Evolutionary conservation across 139 green algal species (phyloP).

Genomic region (Chlorella ohadii): DNA sequence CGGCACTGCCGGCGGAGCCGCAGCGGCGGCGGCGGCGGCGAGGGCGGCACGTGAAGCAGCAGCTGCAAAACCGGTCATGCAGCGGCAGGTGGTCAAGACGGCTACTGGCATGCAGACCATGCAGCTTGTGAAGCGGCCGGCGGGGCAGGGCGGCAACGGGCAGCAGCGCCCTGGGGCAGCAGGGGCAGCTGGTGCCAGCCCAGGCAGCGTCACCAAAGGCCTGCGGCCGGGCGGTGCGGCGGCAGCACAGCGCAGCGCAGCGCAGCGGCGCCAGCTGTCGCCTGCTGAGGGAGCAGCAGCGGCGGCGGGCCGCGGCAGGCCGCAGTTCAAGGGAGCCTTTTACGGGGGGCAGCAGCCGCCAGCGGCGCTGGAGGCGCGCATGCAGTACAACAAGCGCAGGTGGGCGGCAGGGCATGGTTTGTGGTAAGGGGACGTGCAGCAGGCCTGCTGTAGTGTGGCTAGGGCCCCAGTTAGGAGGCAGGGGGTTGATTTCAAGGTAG

Average conservation of each 20-base stretch:
- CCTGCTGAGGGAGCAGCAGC: not conserved
- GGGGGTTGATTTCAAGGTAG: too few relatives aligned
- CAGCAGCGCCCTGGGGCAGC: not conserved
- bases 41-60: not conserved
- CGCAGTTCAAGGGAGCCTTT: slow-evolving; percentile 20
- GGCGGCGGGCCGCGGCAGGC: not conserved
- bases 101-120: slow-evolving; percentile 28
- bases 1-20: not conserved
- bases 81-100: not conserved
- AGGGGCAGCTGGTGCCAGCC: not conserved
- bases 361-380: slow-evolving; percentile 23
- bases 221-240: not conserved
- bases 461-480: too few relatives aligned
- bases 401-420: not conserved
- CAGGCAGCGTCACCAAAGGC: slow-evolving; percentile 12
- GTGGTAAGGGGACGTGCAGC: too few relatives aligned
- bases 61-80: slow-evolving; percentile 9
- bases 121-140: slow-evolving; percentile 23
- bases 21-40: slow-evolving; percentile 3
- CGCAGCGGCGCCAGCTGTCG: not conserved
- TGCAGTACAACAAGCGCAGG: slow-evolving; percentile 37
- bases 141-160: not conserved
- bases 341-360: slow-evolving; percentile 36
- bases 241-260: not conserved
- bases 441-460: too few relatives aligned